Evolutionary conservation across 371 early-diverging fungal species (phyloP), one percentile per base, ranked within the genome.

Genomic region (Saksenaea oblongispora): DNA sequence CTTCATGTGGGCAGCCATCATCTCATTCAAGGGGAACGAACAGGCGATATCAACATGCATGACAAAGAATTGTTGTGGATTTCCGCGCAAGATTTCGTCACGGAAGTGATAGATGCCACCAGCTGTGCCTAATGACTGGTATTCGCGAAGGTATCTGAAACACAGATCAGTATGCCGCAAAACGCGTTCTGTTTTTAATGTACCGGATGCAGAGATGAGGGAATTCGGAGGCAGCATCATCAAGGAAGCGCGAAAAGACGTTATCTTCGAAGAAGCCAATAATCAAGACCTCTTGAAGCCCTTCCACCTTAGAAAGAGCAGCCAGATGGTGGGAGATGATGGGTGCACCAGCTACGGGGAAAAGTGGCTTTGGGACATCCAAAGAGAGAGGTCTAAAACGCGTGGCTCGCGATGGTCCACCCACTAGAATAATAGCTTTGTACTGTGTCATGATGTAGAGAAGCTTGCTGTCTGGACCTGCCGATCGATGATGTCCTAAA

Each of bases 81-180:
- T 83, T 51, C 96, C 96, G 51, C 92, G 89, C 69, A 94, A 71
- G 65, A 98, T 94, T 79, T 96, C 93, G 74, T 97, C 97, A 63
- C 98, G 90, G 88, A 98, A 98, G 73, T 98, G 98, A 83, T 94
- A 95, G 59, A 98, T 80, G 56, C 97, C 97, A 66, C 98, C 98
- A 53, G 95, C 98, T 18, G 98, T 98, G 24, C 98, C 98, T 58
- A 98, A 81, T 17, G 95, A 88, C 74, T 94, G 93, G 78, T 96
- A 98, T 78, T 98, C 98, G 54, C 97, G 93, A 62, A 98, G 86
- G 73, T 98, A 98, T 9, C 96, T 94, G 67, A 8, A 51, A 36
- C 54, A 44, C 22, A 54, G 41, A 61, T 37, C 53, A 56, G 34
- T 22, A 17, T 36, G 26, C 63, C 22, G 14, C 26, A 26, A 34